Conservation (phyloP, 1,284 basidiomycete genomes). For the Melampsora occidentalis region DNA sequence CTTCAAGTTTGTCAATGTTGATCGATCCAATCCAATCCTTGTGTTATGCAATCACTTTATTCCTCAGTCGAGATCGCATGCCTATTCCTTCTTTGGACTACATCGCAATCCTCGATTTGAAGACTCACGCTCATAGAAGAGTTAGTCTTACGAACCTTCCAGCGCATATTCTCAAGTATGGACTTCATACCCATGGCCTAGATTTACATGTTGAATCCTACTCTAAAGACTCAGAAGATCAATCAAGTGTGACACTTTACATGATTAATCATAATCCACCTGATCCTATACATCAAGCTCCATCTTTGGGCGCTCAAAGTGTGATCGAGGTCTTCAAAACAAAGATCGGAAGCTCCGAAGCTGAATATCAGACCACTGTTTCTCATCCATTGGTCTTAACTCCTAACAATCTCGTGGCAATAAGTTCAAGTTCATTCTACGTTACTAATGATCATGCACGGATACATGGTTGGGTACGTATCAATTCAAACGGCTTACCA, state of each 20-base stretch:
- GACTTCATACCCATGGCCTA: constrained; percentile 30
- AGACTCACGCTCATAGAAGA: constrained; percentile 22
- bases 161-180: constrained; percentile 8
- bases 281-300: background rate
- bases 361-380: constrained; percentile 25
- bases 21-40: no score
- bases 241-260: constrained; percentile 22
- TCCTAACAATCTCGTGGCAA: constrained; percentile 36
- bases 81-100: constrained; percentile 20
- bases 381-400: constrained; percentile 17
- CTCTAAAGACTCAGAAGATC: constrained; percentile 3
- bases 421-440: constrained; percentile 20
- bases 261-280: constrained; percentile 37
- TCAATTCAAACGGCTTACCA: background rate
- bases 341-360: constrained; percentile 15
- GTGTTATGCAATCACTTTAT: background rate
- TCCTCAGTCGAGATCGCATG: constrained; percentile 15
- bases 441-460: constrained; percentile 35
- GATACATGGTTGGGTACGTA: constrained; percentile 23
- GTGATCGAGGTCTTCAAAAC: constrained; percentile 40
- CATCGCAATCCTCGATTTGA: constrained; percentile 28
- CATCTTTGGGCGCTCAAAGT: constrained; percentile 24
- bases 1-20: background rate
- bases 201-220: constrained; percentile 22
- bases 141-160: constrained; percentile 32